Evolutionary conservation across 2,329 filamentous ascomycete genomes (phyloP).

Genomic region (Raffaelea albimanens): DNA sequence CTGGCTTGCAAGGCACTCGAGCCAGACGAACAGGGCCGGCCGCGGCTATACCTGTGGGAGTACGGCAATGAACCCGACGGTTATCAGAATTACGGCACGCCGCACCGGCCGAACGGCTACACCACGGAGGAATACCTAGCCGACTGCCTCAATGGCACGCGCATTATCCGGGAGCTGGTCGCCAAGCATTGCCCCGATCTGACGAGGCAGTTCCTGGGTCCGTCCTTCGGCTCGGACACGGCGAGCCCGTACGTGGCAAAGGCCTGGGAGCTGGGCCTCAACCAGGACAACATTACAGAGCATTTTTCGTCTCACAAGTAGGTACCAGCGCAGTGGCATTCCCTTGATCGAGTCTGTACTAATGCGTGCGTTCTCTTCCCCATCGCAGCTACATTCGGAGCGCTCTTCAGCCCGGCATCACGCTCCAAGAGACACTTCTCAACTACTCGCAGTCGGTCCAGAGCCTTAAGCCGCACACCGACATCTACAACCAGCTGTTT

Average conservation of each 20-base stretch:
- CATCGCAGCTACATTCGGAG: conserved; percentile 50
- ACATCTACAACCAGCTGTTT: conserved; percentile 33
- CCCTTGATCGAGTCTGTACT: too few relatives aligned
- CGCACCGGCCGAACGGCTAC: conserved; percentile 41
- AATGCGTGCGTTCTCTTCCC: too few relatives aligned
- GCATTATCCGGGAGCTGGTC: conserved; percentile 35
- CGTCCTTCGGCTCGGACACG: conserved; percentile 43
- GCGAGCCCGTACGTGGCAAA: conserved; percentile 40
- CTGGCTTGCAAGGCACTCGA: conserved; percentile 47
- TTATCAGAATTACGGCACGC: conserved; percentile 40
- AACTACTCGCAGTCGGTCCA: conserved; percentile 48
- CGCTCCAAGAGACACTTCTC: conserved; percentile 53
- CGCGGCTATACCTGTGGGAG: conserved; percentile 43
- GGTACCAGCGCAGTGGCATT: too few relatives aligned
- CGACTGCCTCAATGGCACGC: conserved; percentile 49
- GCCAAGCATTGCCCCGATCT: conserved; percentile 40
- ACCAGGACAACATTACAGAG: conserved; percentile 37
- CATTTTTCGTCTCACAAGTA: conserved; percentile 54
- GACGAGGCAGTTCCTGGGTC: conserved; percentile 38
- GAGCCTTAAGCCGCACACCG: conserved; percentile 38
- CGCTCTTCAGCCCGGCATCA: conserved; percentile 49
- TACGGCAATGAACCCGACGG: conserved; percentile 58
- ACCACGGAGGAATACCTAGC: conserved; percentile 44
- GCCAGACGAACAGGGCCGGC: conserved; percentile 21
- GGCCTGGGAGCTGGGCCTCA: conserved; percentile 44